A percentile compares a stretch with the other conserved stretches of the same genome.
Evolutionary conservation across 1,284 basidiomycete species (phyloP).

Genomic region (Fomitopsis schrenkii): DNA sequence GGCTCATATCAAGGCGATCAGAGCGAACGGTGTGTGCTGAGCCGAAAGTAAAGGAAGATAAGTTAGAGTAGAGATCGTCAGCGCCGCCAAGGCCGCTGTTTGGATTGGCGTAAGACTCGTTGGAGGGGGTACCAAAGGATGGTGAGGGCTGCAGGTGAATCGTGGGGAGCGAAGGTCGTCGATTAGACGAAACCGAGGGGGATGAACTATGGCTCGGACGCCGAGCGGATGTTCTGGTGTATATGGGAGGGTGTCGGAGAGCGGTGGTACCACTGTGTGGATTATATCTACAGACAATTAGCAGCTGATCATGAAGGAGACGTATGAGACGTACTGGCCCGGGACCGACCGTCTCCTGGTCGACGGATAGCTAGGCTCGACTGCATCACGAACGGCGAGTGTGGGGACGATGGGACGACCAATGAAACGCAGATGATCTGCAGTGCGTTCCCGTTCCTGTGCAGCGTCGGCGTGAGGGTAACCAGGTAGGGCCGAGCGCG

Average conservation of each 20-base stretch:
- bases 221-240: conserved; percentile 16
- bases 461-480: conserved; percentile 21
- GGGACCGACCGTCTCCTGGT: conserved; percentile 25
- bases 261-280: conserved; percentile 15
- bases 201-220: conserved; percentile 24
- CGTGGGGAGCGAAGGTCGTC: conserved; percentile 24
- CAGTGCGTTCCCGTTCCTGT: conserved; percentile 17
- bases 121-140: conserved; percentile 5
- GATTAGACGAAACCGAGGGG: conserved; percentile 15
- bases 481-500: conserved; percentile 20
- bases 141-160: conserved; percentile 20
- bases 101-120: conserved; percentile 8
- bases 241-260: conserved; percentile 18
- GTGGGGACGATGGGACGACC: conserved; percentile 22
- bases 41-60: conserved; percentile 38
- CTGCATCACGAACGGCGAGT: conserved; percentile 20
- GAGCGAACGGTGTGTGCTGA: conserved; percentile 25
- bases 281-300: conserved; percentile 9
- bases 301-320: neutral
- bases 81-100: conserved; percentile 13
- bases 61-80: conserved; percentile 35
- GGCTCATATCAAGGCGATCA: conserved; percentile 25
- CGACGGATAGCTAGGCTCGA: conserved; percentile 12
- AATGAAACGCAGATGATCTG: conserved; percentile 21
- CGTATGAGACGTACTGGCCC: conserved; percentile 23